Percentiles rank a stretch among this genome's conserved stretches.
Conservation (phyloP, 441 rosid genomes). For the Mallotus repandus region DNA sequence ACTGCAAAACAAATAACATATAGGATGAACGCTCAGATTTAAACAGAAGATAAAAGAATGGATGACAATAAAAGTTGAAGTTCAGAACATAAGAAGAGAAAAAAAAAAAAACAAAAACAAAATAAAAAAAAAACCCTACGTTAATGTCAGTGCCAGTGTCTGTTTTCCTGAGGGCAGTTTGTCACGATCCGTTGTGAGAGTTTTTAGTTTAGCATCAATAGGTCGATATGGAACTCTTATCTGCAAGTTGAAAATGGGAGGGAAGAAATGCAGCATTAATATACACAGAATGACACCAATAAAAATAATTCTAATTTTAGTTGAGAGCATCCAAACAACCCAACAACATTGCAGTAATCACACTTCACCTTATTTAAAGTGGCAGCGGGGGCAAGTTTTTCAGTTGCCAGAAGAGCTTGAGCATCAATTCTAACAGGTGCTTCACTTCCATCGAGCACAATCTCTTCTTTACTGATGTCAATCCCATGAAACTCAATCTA, state of each 20-base stretch:
- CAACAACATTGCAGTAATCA: constrained; percentile 13
- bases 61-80: constrained; percentile 13
- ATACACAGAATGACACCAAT: constrained; percentile 10
- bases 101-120: constrained; percentile 17
- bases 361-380: constrained; percentile 68
- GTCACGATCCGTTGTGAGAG: constrained; percentile 74
- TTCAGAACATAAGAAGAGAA: constrained; percentile 13
- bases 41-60: background rate
- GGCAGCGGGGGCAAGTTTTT: constrained; percentile 75
- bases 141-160: constrained; percentile 81
- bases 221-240: constrained; percentile 89
- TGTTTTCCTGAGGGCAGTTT: constrained; percentile 92
- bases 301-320: constrained; percentile 13
- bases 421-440: constrained; percentile 85
- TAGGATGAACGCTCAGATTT: background rate
- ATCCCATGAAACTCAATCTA: constrained; percentile 90
- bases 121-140: constrained; percentile 50
- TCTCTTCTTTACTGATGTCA: constrained; percentile 66
- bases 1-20: constrained; percentile 46
- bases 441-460: constrained; percentile 94
- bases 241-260: constrained; percentile 38
- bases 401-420: constrained; percentile 76
- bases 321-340: constrained; percentile 7
- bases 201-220: constrained; percentile 66
- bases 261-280: constrained; percentile 11